phyloP scores from a whole-genome alignment of 2,329 filamentous ascomycete species.

The Penicillium occitanis region DNA sequence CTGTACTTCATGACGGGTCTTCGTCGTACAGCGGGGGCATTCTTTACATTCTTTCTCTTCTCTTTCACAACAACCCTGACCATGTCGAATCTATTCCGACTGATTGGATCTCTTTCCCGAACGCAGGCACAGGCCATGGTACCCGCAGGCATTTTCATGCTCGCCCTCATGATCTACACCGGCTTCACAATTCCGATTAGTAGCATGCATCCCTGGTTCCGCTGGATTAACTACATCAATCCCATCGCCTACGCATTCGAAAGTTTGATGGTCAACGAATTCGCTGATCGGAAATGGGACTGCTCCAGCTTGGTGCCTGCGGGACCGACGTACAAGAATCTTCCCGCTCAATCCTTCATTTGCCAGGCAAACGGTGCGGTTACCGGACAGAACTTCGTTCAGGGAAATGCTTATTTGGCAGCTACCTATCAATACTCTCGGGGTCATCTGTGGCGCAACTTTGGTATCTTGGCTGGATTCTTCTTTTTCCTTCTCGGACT shows the following conservation, averaged over 20 bases:
- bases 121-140: slow-evolving; percentile 61
- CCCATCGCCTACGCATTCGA: slow-evolving; percentile 81
- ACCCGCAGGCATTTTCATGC: slow-evolving; percentile 53
- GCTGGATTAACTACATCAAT: slow-evolving; percentile 81
- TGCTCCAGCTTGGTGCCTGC: slow-evolving; percentile 36
- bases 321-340: slow-evolving; percentile 38
- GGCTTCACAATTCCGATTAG: slow-evolving; percentile 47
- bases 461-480: slow-evolving; percentile 68
- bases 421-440: slow-evolving; percentile 58
- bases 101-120: slow-evolving; percentile 71
- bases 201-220: slow-evolving; percentile 75
- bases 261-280: slow-evolving; percentile 80
- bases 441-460: slow-evolving; percentile 66
- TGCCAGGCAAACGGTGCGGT: slow-evolving; percentile 62
- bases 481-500: slow-evolving; percentile 60
- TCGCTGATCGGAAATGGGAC: slow-evolving; percentile 61
- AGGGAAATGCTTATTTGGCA: slow-evolving; percentile 59
- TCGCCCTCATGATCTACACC: slow-evolving; percentile 50
- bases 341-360: slow-evolving; percentile 44
- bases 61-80: slow-evolving; percentile 70
- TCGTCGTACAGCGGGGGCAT: slow-evolving; percentile 68
- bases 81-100: slow-evolving; percentile 86
- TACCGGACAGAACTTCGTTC: slow-evolving; percentile 53
- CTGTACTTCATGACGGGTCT: slow-evolving; percentile 89
- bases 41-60: slow-evolving; percentile 83